Evolutionary conservation across 2,329 filamentous ascomycete genomes (phyloP), one percentile per base, ranked within the genome.

Genomic region (Xylariaceae sp.): DNA sequence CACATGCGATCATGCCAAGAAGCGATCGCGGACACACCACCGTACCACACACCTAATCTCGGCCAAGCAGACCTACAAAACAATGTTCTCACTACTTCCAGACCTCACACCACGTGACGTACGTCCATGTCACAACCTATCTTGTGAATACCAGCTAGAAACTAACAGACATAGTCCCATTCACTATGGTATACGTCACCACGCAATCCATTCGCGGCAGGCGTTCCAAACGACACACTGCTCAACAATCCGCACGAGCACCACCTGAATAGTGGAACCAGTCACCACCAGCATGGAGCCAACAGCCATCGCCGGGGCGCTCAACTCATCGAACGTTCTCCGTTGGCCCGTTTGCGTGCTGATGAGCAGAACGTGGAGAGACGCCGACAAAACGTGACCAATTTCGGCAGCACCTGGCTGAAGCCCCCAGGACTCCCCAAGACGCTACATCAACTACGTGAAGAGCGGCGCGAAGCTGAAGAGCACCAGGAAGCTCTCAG

Each of bases 361-460:
- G 93, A 97, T 67, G 94, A 97, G 73, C 80, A 84, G 55, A 81
- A 84, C 52, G 80, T 95, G 58, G 82, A 86, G 49, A 81, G 87
- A 9, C 89, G 93, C 43, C 90, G 92, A 64, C 74, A 83, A 44
- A 90, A 93, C 60, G 87, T 97, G 31, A 83, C 88, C 44, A 89
- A 91, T 64, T 97, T 95, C 66, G 94, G 94, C 54, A 88, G 86
- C 59, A 82, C 82, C 42, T 99, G 94, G 94, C 86, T 99, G 50
- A 89, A 88, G 53, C 94, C 94, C 0, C 91, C 90, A 0, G 94
- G 93, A 7, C 80, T 96, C 50, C 70, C 84, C 51, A 99, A 97
- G 77, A 96, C 93, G 1, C 83, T 96, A 54, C 87, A 95, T 66
- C 91, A 95, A 57, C 83, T 91, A 73, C 86, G 88, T 40, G 94